Evolutionary conservation across 192 early-diverging fungal species (phyloP).

Genomic region (Coemansia sp.): DNA sequence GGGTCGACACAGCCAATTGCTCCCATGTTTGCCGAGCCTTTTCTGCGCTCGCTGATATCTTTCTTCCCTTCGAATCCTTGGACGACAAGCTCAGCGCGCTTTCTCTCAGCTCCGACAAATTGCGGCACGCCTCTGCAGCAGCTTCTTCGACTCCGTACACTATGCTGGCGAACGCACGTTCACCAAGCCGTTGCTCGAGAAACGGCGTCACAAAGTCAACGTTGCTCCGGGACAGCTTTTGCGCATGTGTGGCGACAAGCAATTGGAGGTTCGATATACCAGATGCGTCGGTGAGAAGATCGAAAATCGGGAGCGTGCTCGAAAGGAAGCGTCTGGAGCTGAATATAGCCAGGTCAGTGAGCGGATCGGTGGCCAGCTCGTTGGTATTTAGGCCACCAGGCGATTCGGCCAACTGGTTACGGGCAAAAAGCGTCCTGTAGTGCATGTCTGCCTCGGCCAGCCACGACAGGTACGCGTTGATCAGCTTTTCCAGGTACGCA

Average conservation of each 20-base stretch:
- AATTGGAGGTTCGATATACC: conserved; percentile 26
- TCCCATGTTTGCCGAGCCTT: conserved; percentile 20
- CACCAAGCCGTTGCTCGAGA: conserved; percentile 23
- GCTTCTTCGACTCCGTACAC: conserved; percentile 30
- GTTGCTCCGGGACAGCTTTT: conserved; percentile 15
- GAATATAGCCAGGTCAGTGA: conserved; percentile 35
- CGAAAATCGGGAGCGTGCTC: conserved; percentile 20
- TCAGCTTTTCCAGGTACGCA: conserved; percentile 34
- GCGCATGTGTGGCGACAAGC: conserved; percentile 31
- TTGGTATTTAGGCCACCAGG: not conserved
- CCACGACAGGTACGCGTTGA: conserved; percentile 43
- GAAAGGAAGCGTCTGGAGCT: conserved; percentile 31
- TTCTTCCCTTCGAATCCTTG: not conserved
- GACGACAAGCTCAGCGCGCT: not conserved
- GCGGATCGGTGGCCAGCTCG: conserved; percentile 8
- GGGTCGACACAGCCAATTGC: conserved; percentile 34
- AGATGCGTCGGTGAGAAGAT: conserved; percentile 35
- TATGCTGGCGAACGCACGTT: conserved; percentile 49
- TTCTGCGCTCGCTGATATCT: not conserved
- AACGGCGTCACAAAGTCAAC: conserved; percentile 35
- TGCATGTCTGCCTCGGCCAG: conserved; percentile 44
- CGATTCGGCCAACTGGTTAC: not conserved
- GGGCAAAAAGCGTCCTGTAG: conserved; percentile 38
- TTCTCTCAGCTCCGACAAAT: conserved; percentile 7
- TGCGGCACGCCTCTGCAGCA: conserved; percentile 13